phyloP scores from a whole-genome alignment of 2,329 filamentous ascomycete genomes.

The Venturia effusa region DNA sequence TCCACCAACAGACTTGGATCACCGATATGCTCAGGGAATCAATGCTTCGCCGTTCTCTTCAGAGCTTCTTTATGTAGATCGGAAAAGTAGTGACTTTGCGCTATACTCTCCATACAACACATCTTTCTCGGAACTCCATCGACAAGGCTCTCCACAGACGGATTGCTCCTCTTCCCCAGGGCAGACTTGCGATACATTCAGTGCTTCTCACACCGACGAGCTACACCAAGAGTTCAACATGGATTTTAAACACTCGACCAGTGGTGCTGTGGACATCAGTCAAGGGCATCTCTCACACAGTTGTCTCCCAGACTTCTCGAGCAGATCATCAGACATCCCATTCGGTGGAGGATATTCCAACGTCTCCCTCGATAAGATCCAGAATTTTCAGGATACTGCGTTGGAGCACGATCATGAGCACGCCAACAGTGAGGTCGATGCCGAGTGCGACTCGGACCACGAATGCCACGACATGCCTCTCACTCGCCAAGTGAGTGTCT shows the following conservation, averaged over 20 bases:
- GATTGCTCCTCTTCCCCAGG: neutral
- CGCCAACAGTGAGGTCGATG: neutral
- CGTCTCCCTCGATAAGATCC: slow-evolving; percentile 8
- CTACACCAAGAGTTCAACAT: neutral
- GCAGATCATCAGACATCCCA: neutral
- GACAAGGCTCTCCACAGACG: neutral
- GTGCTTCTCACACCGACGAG: slow-evolving; percentile 5
- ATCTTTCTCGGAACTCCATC: neutral
- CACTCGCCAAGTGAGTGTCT: neutral
- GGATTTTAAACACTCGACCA: neutral
- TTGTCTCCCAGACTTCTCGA: neutral
- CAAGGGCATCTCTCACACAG: neutral
- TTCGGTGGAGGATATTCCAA: slow-evolving; percentile 2
- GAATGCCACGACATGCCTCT: neutral
- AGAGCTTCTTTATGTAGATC: neutral
- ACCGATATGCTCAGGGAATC: neutral
- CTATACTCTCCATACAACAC: neutral
- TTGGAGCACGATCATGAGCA: neutral
- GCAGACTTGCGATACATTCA: slow-evolving; percentile 6
- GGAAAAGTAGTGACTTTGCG: neutral
- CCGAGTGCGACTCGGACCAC: slow-evolving; percentile 7
- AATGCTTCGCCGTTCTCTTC: neutral
- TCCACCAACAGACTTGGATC: neutral
- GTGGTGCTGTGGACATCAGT: neutral
- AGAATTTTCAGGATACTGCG: slow-evolving; percentile 6